Evolutionary conservation across 371 early-diverging fungal species (phyloP).

Genomic region (Lichtheimia corymbifera): DNA sequence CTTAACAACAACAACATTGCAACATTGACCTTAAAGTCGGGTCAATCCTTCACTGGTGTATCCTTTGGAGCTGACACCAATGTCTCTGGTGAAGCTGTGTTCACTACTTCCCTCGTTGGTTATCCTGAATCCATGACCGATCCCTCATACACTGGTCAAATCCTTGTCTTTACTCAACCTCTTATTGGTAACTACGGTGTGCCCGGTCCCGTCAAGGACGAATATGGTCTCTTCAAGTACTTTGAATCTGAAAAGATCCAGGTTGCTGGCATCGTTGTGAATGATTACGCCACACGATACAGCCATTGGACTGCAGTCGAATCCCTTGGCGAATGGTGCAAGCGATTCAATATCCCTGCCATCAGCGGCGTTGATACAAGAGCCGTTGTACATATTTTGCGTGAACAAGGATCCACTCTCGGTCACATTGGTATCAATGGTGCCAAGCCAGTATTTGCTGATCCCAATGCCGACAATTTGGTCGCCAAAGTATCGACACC

Average conservation of each 20-base stretch:
- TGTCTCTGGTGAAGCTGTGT: conserved; percentile 78
- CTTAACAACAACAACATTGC: conserved; percentile 34
- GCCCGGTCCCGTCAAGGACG: conserved; percentile 79
- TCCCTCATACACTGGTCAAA: conserved; percentile 95
- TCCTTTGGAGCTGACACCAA: conserved; percentile 73
- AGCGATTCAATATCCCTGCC: conserved; percentile 86
- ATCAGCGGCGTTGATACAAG: conserved; percentile 94
- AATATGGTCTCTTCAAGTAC: conserved; percentile 78
- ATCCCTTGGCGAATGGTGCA: conserved; percentile 88
- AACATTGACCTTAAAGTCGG: conserved; percentile 74
- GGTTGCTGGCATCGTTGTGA: conserved; percentile 87
- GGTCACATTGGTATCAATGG: conserved; percentile 72
- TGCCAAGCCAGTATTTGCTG: conserved; percentile 42
- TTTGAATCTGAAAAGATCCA: conserved; percentile 94
- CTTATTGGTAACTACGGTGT: conserved; percentile 97
- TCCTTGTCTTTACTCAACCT: conserved; percentile 94
- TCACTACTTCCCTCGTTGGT: conserved; percentile 92
- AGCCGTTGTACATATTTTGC: conserved; percentile 90
- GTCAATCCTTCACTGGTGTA: conserved; percentile 73
- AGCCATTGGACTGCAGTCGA: conserved; percentile 91
- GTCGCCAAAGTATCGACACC: conserved; percentile 60
- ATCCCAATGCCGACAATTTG: conserved; percentile 75
- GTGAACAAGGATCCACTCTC: conserved; percentile 86
- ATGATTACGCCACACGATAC: conserved; percentile 84
- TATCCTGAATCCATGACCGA: conserved; percentile 97